phyloP scores from a whole-genome alignment of 1,139 yeast genomes.

The Scheffersomyces cryptocercus region DNA sequence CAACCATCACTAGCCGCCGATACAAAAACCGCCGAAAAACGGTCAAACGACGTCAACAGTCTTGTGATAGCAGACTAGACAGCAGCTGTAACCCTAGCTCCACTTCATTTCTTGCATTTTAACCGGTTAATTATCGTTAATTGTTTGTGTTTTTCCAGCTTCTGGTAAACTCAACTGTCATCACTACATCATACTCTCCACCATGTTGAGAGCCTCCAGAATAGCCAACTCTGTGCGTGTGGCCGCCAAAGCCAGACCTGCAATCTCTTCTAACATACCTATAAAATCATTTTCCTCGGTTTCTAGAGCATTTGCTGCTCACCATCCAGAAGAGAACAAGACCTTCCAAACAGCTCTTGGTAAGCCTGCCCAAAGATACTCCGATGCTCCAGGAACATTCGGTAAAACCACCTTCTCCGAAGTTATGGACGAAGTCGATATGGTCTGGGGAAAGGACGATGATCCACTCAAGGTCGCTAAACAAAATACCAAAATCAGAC shows the following conservation, averaged over 20 bases:
- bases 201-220: slow-evolving; percentile 22
- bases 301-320: slow-evolving; percentile 18
- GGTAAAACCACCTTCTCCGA: slow-evolving; percentile 48
- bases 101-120: no score
- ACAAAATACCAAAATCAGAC: slow-evolving; percentile 67
- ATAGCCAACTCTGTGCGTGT: slow-evolving; percentile 10
- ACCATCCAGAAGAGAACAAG: slow-evolving; percentile 21
- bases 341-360: slow-evolving; percentile 41
- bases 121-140: no score
- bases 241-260: slow-evolving; percentile 5
- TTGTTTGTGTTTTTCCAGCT: no score
- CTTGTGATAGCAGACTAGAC: no score
- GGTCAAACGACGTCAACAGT: no score
- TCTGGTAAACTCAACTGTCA: no score
- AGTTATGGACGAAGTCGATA: slow-evolving; percentile 48
- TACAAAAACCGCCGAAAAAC: no score
- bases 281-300: slow-evolving; percentile 14
- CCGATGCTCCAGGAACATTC: slow-evolving; percentile 34
- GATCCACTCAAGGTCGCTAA: slow-evolving; percentile 45
- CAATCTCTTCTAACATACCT: neutral
- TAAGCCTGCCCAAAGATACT: slow-evolving; percentile 33
- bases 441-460: slow-evolving; percentile 49
- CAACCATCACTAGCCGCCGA: no score
- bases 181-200: no score
- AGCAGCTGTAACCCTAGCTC: no score